Evolutionary conservation across 805 yeast species (phyloP), one percentile per base, ranked within the genome.

Genomic region (Candida coleopterorum): DNA sequence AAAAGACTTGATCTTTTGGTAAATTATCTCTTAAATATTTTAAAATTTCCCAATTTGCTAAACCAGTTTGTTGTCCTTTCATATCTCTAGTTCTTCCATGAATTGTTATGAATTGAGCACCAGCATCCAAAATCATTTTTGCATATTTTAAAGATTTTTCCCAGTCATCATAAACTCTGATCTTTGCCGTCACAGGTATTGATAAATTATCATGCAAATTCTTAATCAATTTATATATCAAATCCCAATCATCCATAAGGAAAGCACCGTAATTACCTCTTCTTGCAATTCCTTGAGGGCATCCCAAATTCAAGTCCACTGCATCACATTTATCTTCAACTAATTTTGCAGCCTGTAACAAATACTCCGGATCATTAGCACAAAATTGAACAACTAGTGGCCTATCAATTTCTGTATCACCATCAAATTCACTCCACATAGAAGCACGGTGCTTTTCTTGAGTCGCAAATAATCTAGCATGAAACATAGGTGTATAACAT

Each of bases 281-380:
- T 44, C 74, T 75, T 0, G 99, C 99, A 42, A 93, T 93, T 1
- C 96, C 96, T 59, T 93, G 99, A 0, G 99, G 99, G 59, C 99
- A 93, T 0, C 99, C 99, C 40, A 93, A 68, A 52, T 93, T 93
- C 47, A 93, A 71, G 60, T 93, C 98, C 18, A 93, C 94, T 0
- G 97, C 98, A 62, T 90, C 97, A 60, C 97, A 90, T 42, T 76
- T 70, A 35, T 81, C 85, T 39, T 80, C 85, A 2, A 93, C 94
- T 17, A 69, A 65, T 47, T 74, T 72, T 1, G 97, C 97, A 3
- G 98, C 97, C 30, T 70, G 57, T 10, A 93, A 61, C 18, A 93
- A 65, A 48, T 77, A 79, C 6, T 87, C 94, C 0, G 97, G 90
- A 49, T 93, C 95, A 57, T 93, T 93, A 6, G 97, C 97, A 58